Evolutionary conservation across 371 early-diverging fungal genomes (phyloP).

Genomic region (Apophysomyces ossiformis): DNA sequence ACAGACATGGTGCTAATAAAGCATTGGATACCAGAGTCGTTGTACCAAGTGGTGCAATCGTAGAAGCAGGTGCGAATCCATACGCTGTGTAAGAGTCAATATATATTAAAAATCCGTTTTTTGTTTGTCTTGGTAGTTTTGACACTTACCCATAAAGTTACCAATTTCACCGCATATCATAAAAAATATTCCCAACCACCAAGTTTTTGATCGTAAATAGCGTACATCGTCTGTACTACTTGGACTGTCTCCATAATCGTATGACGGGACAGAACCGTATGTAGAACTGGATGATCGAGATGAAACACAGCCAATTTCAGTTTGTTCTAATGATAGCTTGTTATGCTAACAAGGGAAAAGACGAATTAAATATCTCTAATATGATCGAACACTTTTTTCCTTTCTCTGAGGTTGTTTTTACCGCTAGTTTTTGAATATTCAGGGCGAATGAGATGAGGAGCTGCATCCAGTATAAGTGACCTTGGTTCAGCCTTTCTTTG

Average conservation of each 20-base stretch:
- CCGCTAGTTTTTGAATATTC: slow-evolving; percentile 31
- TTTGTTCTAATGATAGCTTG: slow-evolving; percentile 11
- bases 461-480: neutral
- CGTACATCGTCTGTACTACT: slow-evolving; percentile 24
- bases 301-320: slow-evolving; percentile 1
- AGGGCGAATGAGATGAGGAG: slow-evolving; percentile 15
- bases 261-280: slow-evolving; percentile 11
- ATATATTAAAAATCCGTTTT: neutral
- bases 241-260: slow-evolving; percentile 1
- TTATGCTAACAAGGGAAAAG: slow-evolving; percentile 17
- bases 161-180: slow-evolving; percentile 60
- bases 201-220: slow-evolving; percentile 57
- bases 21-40: slow-evolving; percentile 67
- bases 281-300: slow-evolving; percentile 18
- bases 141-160: slow-evolving; percentile 45
- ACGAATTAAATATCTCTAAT: neutral
- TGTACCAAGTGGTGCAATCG: slow-evolving; percentile 75
- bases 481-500: neutral
- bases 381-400: slow-evolving; percentile 3
- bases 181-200: slow-evolving; percentile 70
- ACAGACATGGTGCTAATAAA: slow-evolving; percentile 66
- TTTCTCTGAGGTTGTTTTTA: slow-evolving; percentile 9
- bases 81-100: slow-evolving; percentile 47
- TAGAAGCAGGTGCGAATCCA: slow-evolving; percentile 73
- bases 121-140: neutral